Conservation (phyloP, 352 stramenopile genomes). For the Globisporangium parvum region DNA sequence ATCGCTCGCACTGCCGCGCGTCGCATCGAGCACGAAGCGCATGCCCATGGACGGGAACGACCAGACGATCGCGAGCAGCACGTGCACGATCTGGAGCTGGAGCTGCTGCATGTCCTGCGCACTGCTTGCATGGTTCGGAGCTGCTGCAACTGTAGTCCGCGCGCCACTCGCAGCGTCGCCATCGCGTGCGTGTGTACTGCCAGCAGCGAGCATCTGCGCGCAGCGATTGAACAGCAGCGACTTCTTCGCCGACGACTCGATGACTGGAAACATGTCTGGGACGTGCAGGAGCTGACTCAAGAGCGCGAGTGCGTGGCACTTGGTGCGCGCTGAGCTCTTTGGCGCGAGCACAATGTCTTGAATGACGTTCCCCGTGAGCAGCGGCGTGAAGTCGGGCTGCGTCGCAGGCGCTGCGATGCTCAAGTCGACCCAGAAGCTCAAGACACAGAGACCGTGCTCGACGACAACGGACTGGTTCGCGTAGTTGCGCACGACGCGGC, state of each 20-base stretch:
- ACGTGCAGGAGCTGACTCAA: slow-evolving; percentile 35
- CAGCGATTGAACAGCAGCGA: slow-evolving; percentile 70
- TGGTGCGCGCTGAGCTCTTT: slow-evolving; percentile 24
- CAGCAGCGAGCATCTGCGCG: slow-evolving; percentile 41
- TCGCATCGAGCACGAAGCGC: slow-evolving; percentile 67
- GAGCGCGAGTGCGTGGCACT: slow-evolving; percentile 33
- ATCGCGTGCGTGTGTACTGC: background rate
- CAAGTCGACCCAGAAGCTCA: slow-evolving; percentile 43
- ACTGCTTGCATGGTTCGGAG: background rate
- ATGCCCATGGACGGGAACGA: slow-evolving; percentile 54
- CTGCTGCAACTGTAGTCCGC: background rate
- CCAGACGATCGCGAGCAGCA: slow-evolving; percentile 49
- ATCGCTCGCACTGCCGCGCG: slow-evolving; percentile 39
- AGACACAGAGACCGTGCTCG: slow-evolving; percentile 30
- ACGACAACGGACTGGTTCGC: slow-evolving; percentile 35
- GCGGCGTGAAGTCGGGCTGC: slow-evolving; percentile 36
- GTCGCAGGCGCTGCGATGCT: slow-evolving; percentile 10
- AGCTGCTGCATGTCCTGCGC: slow-evolving; percentile 25
- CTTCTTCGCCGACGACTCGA: slow-evolving; percentile 37
- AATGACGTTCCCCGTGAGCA: slow-evolving; percentile 43
- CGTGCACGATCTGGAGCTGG: slow-evolving; percentile 49
- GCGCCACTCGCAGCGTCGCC: background rate
- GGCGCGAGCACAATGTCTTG: slow-evolving; percentile 40
- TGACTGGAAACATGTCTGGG: slow-evolving; percentile 32
- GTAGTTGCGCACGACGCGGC: slow-evolving; percentile 45